Evolutionary conservation across 2,329 filamentous ascomycete genomes (phyloP).

Genomic region (Cladophialophora bantiana): DNA sequence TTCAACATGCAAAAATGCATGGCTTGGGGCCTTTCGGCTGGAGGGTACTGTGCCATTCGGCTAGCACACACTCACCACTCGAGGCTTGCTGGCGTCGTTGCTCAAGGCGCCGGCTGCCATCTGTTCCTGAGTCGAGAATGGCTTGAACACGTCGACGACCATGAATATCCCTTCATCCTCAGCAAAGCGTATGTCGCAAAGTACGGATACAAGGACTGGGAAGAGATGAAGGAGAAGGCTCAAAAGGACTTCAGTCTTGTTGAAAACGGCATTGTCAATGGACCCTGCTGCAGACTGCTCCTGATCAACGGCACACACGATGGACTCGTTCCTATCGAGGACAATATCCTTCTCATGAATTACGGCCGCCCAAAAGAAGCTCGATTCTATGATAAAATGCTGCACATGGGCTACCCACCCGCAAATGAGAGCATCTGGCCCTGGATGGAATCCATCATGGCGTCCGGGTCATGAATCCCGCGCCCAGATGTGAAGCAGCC

Average conservation of each 20-base stretch:
- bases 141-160: conserved; percentile 67
- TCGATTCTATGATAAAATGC: conserved; percentile 65
- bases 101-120: conserved; percentile 69
- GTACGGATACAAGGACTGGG: conserved; percentile 65
- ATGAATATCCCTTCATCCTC: conserved; percentile 70
- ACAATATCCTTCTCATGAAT: conserved; percentile 69
- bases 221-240: conserved; percentile 62
- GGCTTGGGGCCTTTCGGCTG: conserved; percentile 70
- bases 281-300: conserved; percentile 64
- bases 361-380: conserved; percentile 71
- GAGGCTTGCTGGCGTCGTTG: conserved; percentile 62
- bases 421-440: conserved; percentile 39
- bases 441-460: conserved; percentile 40
- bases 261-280: conserved; percentile 64
- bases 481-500: neutral
- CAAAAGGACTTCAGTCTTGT: conserved; percentile 70
- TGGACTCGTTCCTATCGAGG: conserved; percentile 72
- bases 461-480: conserved; percentile 16
- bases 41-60: conserved; percentile 72
- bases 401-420: conserved; percentile 72
- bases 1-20: conserved; percentile 66
- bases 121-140: conserved; percentile 67
- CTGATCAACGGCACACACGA: conserved; percentile 69
- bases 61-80: conserved; percentile 71
- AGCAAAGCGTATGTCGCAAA: conserved; percentile 66